A percentile compares a stretch with the other conserved stretches of the same genome.
phyloP scores from a whole-genome alignment of 2,329 filamentous ascomycete genomes.

The Paraconiothyrium brasiliense region DNA sequence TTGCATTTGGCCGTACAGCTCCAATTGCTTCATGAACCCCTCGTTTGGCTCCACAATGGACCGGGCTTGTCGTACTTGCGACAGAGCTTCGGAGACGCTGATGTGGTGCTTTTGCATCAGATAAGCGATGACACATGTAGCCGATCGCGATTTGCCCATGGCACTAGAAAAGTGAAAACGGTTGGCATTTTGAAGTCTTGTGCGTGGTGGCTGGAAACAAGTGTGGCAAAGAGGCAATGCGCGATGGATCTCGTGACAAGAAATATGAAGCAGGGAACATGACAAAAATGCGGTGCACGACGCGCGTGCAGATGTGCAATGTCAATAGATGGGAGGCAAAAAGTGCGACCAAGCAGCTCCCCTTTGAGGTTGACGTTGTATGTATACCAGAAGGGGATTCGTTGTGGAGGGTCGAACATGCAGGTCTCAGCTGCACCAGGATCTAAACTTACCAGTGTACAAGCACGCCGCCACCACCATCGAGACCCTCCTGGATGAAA shows the following conservation, averaged over 20 bases:
- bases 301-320: conserved; percentile 29
- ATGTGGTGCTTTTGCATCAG: conserved; percentile 70
- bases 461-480: conserved; percentile 68
- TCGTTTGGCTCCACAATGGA: conserved; percentile 87
- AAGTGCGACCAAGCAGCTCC: conserved; percentile 14
- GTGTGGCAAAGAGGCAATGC: conserved; percentile 51
- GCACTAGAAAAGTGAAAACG: conserved; percentile 67
- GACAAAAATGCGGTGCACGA: conserved; percentile 28
- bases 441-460: conserved; percentile 72
- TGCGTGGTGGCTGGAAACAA: conserved; percentile 36
- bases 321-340: conserved; percentile 10
- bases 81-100: conserved; percentile 71
- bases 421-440: conserved; percentile 47
- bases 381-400: conserved; percentile 39
- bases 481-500: conserved; percentile 83
- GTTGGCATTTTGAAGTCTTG: conserved; percentile 44
- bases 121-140: conserved; percentile 84
- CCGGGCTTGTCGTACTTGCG: conserved; percentile 73
- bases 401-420: conserved; percentile 39
- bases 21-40: conserved; percentile 89
- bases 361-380: conserved; percentile 40
- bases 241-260: conserved; percentile 29
- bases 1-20: conserved; percentile 87
- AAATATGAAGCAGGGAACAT: conserved; percentile 22
- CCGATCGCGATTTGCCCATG: conserved; percentile 95